phyloP scores from a whole-genome alignment of 148 eudicot genomes.

The Selenicereus undatus region DNA sequence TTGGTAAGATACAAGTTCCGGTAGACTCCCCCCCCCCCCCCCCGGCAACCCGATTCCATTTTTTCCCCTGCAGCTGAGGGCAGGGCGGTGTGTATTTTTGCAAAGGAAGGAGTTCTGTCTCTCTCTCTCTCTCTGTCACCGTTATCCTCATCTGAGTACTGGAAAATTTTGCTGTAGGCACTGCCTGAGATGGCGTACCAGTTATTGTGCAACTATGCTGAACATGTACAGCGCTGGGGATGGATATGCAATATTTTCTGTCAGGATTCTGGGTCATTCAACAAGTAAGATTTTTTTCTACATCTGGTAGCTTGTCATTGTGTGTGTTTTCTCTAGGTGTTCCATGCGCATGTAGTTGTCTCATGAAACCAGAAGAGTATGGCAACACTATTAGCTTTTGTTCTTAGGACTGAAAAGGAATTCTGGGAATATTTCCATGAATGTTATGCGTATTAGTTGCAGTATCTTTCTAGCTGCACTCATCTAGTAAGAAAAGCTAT shows the following conservation, averaged over 20 bases:
- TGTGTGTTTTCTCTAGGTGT: too few species aligned
- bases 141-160: slow-evolving; percentile 2
- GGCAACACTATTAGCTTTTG: neutral
- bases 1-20: slow-evolving; percentile 45
- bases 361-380: too few species aligned
- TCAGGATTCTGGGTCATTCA: slow-evolving; percentile 55
- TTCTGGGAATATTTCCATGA: neutral
- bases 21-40: too few species aligned
- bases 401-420: neutral
- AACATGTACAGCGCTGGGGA: slow-evolving; percentile 76
- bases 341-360: too few species aligned
- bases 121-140: neutral
- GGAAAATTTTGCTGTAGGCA: slow-evolving; percentile 38
- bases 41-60: too few species aligned
- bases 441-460: neutral
- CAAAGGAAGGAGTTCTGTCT: neutral
- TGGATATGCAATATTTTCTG: slow-evolving; percentile 85
- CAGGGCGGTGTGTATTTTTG: neutral
- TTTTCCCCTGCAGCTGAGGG: neutral
- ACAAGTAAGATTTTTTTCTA: slow-evolving; percentile 49
- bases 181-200: slow-evolving; percentile 86
- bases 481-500: neutral
- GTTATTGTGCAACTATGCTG: slow-evolving; percentile 71
- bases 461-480: neutral
- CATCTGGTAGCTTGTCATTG: neutral